These are phyloP conservation scores for Yarrowia keelungensis DNA, from an alignment of 805 yeast species.

Conservation along the genomic window DNA sequence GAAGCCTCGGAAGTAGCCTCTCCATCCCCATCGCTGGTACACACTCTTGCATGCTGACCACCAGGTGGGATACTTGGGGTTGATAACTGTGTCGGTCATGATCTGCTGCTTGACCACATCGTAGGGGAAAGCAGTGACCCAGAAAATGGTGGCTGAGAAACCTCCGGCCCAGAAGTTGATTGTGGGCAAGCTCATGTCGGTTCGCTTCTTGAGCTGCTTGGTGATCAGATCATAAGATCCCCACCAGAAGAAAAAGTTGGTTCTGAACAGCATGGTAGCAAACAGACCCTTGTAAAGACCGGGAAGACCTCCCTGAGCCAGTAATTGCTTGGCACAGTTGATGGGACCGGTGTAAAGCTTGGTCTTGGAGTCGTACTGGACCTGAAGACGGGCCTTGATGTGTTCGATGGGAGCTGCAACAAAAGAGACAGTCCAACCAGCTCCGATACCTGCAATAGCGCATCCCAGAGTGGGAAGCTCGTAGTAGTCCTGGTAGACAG, in stretches of 20 bases:
- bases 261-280: conserved; percentile 87
- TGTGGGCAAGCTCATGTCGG: conserved; percentile 69
- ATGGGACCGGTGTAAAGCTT: conserved; percentile 78
- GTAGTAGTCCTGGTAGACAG: conserved; percentile 63
- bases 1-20: conserved; percentile 82
- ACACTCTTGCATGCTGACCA: conserved; percentile 73
- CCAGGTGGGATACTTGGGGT: conserved; percentile 76
- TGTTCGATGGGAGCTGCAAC: conserved; percentile 96
- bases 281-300: conserved; percentile 82
- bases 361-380: conserved; percentile 81
- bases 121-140: conserved; percentile 88
- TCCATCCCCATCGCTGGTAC: conserved; percentile 62
- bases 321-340: conserved; percentile 60
- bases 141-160: conserved; percentile 75
- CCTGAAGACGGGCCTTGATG: conserved; percentile 86
- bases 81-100: conserved; percentile 76
- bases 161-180: conserved; percentile 95
- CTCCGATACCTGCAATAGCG: conserved; percentile 72
- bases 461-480: conserved; percentile 78
- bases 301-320: conserved; percentile 60
- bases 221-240: conserved; percentile 87
- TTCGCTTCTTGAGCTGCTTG: conserved; percentile 67
- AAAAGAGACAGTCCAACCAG: conserved; percentile 91
- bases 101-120: conserved; percentile 88
- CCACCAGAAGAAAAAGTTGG: conserved; percentile 93